Conservation (phyloP, 2,329 filamentous ascomycete genomes). For the Peltaster fructicola region DNA sequence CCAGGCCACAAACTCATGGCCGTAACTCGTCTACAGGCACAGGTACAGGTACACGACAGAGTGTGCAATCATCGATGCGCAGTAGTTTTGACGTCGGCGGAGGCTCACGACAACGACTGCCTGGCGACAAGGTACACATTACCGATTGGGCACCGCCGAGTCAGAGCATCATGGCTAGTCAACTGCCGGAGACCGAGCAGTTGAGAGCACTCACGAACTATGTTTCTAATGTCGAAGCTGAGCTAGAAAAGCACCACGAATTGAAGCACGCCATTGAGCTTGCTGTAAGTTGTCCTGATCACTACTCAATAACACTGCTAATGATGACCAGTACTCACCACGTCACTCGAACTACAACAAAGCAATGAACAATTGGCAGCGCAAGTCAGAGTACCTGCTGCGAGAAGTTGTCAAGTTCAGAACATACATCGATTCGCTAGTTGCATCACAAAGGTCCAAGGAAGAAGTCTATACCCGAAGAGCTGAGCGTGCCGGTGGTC, state of each 20-base stretch:
- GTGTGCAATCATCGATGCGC: slow-evolving; percentile 34
- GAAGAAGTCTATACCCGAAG: slow-evolving; percentile 39
- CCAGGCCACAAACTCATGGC: slow-evolving; percentile 9
- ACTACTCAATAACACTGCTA: neutral
- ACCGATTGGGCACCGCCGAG: slow-evolving; percentile 78
- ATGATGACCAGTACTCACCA: slow-evolving; percentile 48
- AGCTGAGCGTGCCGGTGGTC: no score
- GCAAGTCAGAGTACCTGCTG: slow-evolving; percentile 79
- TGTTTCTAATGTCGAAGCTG: slow-evolving; percentile 68
- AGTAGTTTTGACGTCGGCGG: slow-evolving; percentile 35
- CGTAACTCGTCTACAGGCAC: slow-evolving; percentile 11
- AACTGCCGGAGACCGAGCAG: slow-evolving; percentile 63
- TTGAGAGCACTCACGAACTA: slow-evolving; percentile 57
- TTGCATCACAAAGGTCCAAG: slow-evolving; percentile 51
- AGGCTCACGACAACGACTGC: slow-evolving; percentile 45
- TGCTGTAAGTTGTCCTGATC: slow-evolving; percentile 35
- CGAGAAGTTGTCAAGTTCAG: slow-evolving; percentile 92
- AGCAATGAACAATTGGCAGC: slow-evolving; percentile 94
- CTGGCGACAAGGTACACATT: slow-evolving; percentile 70
- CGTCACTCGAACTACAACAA: slow-evolving; percentile 63
- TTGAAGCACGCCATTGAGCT: slow-evolving; percentile 73
- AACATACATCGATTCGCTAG: slow-evolving; percentile 79
- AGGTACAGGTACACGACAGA: slow-evolving; percentile 10
- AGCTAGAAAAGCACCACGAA: slow-evolving; percentile 75
- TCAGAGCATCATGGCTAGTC: slow-evolving; percentile 76